Percentiles rank a stretch among this genome's conserved stretches.
phyloP scores from a whole-genome alignment of 345 rosid genomes.

The Eucalyptus cladocalyx region DNA sequence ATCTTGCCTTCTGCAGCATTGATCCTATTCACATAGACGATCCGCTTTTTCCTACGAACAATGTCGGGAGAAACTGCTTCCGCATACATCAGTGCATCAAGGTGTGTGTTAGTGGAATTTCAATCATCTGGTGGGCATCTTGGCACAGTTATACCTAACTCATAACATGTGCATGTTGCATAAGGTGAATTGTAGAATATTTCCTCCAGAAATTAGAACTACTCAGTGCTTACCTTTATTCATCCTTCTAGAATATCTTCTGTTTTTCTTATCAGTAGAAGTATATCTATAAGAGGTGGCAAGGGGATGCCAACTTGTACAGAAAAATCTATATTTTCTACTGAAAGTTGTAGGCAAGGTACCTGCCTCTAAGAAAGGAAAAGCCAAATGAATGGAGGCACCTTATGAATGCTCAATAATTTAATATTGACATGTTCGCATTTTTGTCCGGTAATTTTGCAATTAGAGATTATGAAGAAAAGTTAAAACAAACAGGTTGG shows the following conservation, averaged over 20 bases:
- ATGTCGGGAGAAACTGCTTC: conserved; percentile 97
- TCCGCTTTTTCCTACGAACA: conserved; percentile 87
- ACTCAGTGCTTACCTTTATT: background rate
- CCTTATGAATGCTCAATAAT: background rate
- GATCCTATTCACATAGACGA: conserved; percentile 97
- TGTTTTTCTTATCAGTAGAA: background rate
- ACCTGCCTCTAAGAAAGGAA: background rate
- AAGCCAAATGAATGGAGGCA: background rate
- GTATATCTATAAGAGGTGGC: background rate
- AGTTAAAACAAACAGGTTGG: background rate
- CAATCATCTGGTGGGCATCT: background rate
- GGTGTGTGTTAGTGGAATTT: conserved; percentile 23
- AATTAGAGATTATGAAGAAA: background rate
- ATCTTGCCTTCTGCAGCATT: conserved; percentile 37
- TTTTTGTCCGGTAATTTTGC: background rate
- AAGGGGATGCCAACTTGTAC: background rate
- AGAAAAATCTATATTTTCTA: background rate
- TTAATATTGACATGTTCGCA: background rate
- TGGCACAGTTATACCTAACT: background rate
- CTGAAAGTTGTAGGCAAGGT: background rate
- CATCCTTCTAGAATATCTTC: background rate
- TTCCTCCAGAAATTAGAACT: background rate
- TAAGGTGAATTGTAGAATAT: background rate
- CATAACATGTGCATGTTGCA: background rate
- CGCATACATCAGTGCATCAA: conserved; percentile 97